Conservation (phyloP, 139 green algal genomes). For the Micromonas commoda region DNA sequence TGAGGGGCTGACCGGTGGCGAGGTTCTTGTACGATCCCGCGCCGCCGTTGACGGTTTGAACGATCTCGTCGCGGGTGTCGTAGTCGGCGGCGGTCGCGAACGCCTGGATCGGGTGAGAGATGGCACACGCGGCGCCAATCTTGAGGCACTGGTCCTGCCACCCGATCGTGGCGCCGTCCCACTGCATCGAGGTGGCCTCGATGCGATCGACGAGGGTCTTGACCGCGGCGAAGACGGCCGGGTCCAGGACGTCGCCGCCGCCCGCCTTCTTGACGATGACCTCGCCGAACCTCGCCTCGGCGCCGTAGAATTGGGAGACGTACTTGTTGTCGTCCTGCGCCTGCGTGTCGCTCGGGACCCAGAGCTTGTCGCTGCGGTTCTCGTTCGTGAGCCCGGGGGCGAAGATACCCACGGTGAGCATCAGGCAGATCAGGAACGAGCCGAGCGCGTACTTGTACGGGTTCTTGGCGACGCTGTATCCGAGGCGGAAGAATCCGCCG, state of each 20-base stretch:
- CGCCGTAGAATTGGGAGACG: conserved; percentile 15
- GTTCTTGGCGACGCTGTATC: neutral
- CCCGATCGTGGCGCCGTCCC: neutral
- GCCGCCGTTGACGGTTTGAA: neutral
- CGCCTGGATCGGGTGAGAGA: neutral
- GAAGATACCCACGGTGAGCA: neutral
- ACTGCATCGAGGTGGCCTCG: neutral
- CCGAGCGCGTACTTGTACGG: neutral
- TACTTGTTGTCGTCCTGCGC: conserved; percentile 25
- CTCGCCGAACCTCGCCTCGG: conserved; percentile 8
- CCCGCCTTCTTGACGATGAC: neutral
- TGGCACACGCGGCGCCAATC: neutral
- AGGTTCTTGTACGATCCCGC: neutral
- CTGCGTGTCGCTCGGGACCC: conserved; percentile 17
- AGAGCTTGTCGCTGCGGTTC: conserved; percentile 15
- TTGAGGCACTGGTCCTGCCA: neutral
- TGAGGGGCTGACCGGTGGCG: neutral
- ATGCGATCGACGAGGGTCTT: neutral
- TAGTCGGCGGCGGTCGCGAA: neutral
- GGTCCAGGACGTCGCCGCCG: neutral
- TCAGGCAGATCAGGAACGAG: neutral
- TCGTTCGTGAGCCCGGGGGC: neutral
- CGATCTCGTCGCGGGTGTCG: neutral
- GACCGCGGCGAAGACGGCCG: neutral
- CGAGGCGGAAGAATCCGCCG: neutral